Base-by-base conservation (phyloP, 805 yeast genomes). In the Candida montana region DNA sequence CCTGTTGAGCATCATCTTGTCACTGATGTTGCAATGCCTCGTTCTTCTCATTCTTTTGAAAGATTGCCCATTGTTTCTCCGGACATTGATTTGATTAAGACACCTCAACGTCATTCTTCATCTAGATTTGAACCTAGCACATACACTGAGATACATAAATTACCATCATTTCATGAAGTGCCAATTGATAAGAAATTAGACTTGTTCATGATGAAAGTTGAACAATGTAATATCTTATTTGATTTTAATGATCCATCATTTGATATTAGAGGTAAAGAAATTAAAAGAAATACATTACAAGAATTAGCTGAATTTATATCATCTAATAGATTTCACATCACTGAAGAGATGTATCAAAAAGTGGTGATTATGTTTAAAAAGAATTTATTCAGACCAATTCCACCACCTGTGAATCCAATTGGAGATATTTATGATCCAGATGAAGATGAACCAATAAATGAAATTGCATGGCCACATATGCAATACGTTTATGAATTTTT, bases 401-500 rank as follows among this genome's bases (percentile, higher is more conserved):
- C 99, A 3, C 99, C 99, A 1, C 97, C 98, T 1, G 96, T 90
- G 29, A 93, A 93, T 61, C 98, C 98, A 5, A 76, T 90, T 35
- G 99, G 99, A 30, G 99, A 93, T 50, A 77, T 91, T 31, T 93
- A 77, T 63, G 99, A 93, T 56, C 99, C 99, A 1, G 99, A 93
- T 65, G 99, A 93, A 65, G 99, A 93, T 67, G 99, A 93, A 64
- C 98, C 98, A 3, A 95, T 93, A 30, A 79, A 81, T 54, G 98
- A 93, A 61, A 77, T 91, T 49, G 90, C 97, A 9, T 93, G 99
- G 99, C 96, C 98, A 11, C 99, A 93, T 62, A 93, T 93, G 98
- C 95, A 88, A 64, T 76, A 89, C 33, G 95, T 90, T 26, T 93
- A 93, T 67, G 98, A 93, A 63, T 88, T 93, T 56, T 91, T 93